Base-by-base conservation (phyloP, 257 asterid species). In the Rehmannia glutinosa region DNA sequence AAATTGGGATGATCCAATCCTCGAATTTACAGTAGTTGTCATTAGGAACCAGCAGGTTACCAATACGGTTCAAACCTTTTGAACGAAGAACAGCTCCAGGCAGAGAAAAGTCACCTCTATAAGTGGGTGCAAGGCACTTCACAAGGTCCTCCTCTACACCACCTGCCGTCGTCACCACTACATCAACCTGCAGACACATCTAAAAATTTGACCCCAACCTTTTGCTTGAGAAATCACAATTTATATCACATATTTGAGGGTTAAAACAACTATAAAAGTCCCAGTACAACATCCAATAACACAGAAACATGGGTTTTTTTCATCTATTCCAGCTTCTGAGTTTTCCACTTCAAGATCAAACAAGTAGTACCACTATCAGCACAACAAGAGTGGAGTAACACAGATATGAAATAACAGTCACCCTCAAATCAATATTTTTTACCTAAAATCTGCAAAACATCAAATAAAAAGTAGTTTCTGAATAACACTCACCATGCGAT, bases 91-190 rank as follows among this genome's bases (percentile, higher is more conserved):
- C 73, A 59, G 89, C 95, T 65, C 99, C 97, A 43, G 95, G 83
- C 52, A 88, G 82, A 73, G 92, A 87, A 77, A 93, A 90, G 15
- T 82, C 92, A 8, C 96, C 99, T 69, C 85, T 82, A 69, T 78
- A 93, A 35, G 97, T 90, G 21, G 95, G 97, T 24, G 96, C 99
- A 45, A 93, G 92, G 77, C 99, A 90, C 77, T 93, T 93, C 66
- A 93, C 92, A 43, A 93, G 96, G 79, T 93, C 97, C 78, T 93
- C 99, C 77, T 93, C 99, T 9, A 93, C 74, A 78, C 99, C 99
- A 49, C 99, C 99, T 13, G 99, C 96, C n/a, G 99, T 93, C 6
- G 99, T 93, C 35, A 93, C 97, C 62, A 93, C 81, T 10, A 90
- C 99, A 78, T 88, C 96, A 54, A 93, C 89, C 97, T 93, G 83